Base-by-base conservation (phyloP, 2,329 filamentous ascomycete genomes). In the Fusarium miscanthi region DNA sequence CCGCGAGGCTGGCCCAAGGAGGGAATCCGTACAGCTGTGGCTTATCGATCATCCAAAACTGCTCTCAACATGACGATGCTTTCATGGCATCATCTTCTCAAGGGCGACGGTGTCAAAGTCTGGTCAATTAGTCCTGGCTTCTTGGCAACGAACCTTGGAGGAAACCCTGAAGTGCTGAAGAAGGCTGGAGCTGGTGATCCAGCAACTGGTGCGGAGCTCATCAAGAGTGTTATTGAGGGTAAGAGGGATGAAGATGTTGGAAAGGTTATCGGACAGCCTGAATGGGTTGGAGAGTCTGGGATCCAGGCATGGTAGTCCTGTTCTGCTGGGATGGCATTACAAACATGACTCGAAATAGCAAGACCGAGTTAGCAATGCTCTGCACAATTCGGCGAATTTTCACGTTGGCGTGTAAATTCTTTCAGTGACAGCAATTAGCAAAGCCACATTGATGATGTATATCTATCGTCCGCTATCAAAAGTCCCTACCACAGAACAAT, bases 61-160 rank as follows among this genome's bases (percentile, higher is more conserved):
- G 78, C 73, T 4, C 70, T 80, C 46, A 80, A 79, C 66, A 79
- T 80, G 78, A 53, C 75, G 31, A 76, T 78, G 75, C 43, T 86
- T 51, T 81, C 85, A 19, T 89, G 86, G 85, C 67, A 78, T 38
- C 78, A 83, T 40, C 69, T 81, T 2, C 77, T 89, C 33, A 81
- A 78, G 49, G 81, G 82, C 4, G 87, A 89, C 45, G 85, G 85
- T 1, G 85, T 88, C 9, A 87, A 86, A 74, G 83, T 86, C 0
- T 88, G 81, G 79, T 74, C 76, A 35, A 76, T 88, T n/a, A 83
- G 81, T 10, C 87, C 86, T 0, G 87, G 87, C 0, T 82, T 84
- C 51, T 72, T 88, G 46, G 86, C 84, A 0, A 89, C 86, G 1
- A 81, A 81, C 1, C 69, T 88, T 2, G 84, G 81, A 4, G 82